Base-by-base conservation (phyloP, 495 filamentous ascomycete species). In the Cladorrhinum samala region DNA sequence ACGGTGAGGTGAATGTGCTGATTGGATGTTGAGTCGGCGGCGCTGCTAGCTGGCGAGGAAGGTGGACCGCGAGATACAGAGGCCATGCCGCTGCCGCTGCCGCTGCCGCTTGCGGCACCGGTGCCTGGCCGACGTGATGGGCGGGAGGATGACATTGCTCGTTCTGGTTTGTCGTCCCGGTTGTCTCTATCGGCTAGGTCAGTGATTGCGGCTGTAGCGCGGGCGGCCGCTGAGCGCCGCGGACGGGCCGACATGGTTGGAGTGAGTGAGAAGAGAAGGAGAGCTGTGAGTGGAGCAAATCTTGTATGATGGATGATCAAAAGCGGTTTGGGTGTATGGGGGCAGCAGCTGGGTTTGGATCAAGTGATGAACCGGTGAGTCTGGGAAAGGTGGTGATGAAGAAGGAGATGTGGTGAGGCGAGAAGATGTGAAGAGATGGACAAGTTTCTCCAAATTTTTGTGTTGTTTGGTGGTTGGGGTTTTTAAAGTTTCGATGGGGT, bases 1-100 rank as follows among this genome's bases (percentile, higher is more conserved):
- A 96, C 83, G 24, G 86, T 94, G 44, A 96, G 73, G 65, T 82
- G 81, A 49, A 92, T 80, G 53, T 86, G 84, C 67, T 79, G 80
- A 54, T 30, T 76, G 36, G 27, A 33, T 33, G 11, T 11, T 11
- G 72, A 71, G 54, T 81, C 79, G 61, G 76, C 78, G 49, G 79
- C 62, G 25, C 56, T 58, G 53, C 58, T 61, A 9, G 43, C 46
- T 2, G 65, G 52, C 3, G 81, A 80, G 14, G 74, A 74, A 33
- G 79, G 71, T 24, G 74, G 69, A 50, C 76, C 79, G 66, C 79
- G 79, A 58, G 79, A 76, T 46, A 82, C 71, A 18, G 81, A 80
- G 55, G 73, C 67, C 44, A 56, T 57, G 55, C 67, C 70, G 53
- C 58, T 70, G 54, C 17, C 46, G 16, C 33, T 16, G 66, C 65